Evolutionary conservation across 495 filamentous ascomycete genomes (phyloP), one percentile per base, ranked within the genome.

Genomic region (Trichocladium antarcticum): DNA sequence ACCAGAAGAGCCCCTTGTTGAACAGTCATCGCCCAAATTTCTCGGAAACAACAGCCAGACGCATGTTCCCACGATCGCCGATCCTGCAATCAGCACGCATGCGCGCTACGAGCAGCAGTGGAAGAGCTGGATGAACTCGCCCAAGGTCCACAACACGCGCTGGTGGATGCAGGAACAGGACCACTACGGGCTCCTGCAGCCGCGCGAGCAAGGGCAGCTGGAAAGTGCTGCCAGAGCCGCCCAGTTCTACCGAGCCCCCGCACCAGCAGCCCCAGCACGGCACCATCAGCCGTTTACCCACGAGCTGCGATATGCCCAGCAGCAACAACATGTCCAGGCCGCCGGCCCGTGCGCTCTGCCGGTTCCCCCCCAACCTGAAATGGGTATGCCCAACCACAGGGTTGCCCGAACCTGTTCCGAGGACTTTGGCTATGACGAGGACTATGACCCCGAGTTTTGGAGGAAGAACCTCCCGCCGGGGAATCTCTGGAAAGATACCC

Each of bases 381-480:
- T 10, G 5, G 5, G 5, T 2, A 32, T 4, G 3, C 11, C 12
- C 9, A 5, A 32, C 6, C 17, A 8, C 22, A 40, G 45, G 27
- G 28, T 1, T n/a, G 27, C 10, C 12, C 16, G 16, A 22, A 15
- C 16, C 12, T 5, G 14, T 14, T 34, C 45, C 15, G 21, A 28
- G 1, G 37, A 22, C 37, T 31, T 24, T 31, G 45, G 36, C 35
- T 3, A 11, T 2, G 49, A 51, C 14, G 28, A 32, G 1, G 42
- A 51, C 17, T 51, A 10, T 19, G 42, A 51, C n/a, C 32, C 34
- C 5, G 5, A 40, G 2, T 51, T 51, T 34, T 51, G 49, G 49
- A 34, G 32, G 35, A 51, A 45, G 14, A 51, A 51, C 42, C 35
- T 39, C 17, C 49, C 27, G 0, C 22, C 32, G 0, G 49, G 35